Base-by-base conservation (phyloP, 306 rosid species). In the Cucumis cinereus region DNA sequence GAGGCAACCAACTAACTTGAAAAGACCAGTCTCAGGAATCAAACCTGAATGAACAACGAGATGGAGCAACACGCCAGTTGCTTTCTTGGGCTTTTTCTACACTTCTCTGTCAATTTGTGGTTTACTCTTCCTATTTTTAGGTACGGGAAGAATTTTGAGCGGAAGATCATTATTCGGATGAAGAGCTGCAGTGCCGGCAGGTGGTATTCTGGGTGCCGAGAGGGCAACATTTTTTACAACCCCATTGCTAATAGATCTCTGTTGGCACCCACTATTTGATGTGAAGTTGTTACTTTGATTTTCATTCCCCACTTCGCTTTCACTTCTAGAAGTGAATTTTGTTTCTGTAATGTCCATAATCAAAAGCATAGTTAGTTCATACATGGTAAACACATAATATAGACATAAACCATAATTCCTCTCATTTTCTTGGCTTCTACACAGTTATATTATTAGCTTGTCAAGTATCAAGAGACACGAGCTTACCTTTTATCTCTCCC, bases 401-500 rank as follows among this genome's bases (percentile, higher is more conserved):
- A 63, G 45, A 15, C 77, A 56, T 19, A 16, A 8, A 72, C 43
- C 23, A 2, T 47, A 47, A 16, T 47, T 70, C 23, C 40, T 14
- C 19, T 22, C 8, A 14, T 55, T 43, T 41, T 13, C 41, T 47
- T 47, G 41, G 7, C 58, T 70, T 70, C 22, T 69, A 43, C 75
- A 23, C 5, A 35, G 58, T 43, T 70, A 47, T 70, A 23, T 26
- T 15, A 24, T 7, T 1, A 47, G 40, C 40, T 47, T 49, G 17
- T 49, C 58, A 70, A 70, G 57, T 7, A 23, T 15, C 20, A 83
- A 71, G 70, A 49, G 72, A 50, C 58, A 73, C 67, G 8, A 79
- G 87, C 91, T 92, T 87, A 82, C 99, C 99, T 59, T 88, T 94
- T 73, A 88, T 87, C 86, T 91, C 97, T 80, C 96, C 99, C 77